These are phyloP conservation scores for Solanum rostratum DNA, from an alignment of 257 asterid species.

Conservation along the genomic window DNA sequence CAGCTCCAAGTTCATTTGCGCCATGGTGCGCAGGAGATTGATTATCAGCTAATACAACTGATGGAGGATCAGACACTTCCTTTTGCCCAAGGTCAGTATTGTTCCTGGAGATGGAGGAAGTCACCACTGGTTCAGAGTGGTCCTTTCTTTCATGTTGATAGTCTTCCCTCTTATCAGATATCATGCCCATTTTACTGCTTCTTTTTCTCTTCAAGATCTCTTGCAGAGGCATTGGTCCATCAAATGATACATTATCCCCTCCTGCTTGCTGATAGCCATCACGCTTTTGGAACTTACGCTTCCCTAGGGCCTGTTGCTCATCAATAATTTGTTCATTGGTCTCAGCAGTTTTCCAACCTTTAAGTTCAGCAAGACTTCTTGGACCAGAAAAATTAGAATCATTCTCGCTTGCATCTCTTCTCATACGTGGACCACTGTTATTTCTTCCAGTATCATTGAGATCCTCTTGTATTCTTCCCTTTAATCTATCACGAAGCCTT, in stretches of 20 bases:
- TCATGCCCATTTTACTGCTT: conserved; percentile 23
- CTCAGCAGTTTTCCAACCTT: conserved; percentile 35
- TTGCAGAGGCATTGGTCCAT: conserved; percentile 84
- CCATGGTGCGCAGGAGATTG: conserved; percentile 1
- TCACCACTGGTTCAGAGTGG: neutral
- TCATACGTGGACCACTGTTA: conserved; percentile 22
- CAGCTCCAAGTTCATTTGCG: conserved; percentile 26
- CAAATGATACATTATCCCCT: conserved; percentile 38
- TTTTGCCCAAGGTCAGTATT: conserved; percentile 1
- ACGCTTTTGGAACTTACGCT: conserved; percentile 40
- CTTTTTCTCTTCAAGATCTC: conserved; percentile 81
- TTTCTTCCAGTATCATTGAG: conserved; percentile 26
- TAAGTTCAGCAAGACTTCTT: conserved; percentile 68
- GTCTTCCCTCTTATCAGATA: conserved; percentile 7
- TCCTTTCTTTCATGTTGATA: conserved; percentile 11
- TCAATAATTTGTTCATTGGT: conserved; percentile 16
- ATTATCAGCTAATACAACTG: conserved; percentile 3
- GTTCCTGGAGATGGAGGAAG: neutral
- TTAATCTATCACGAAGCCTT: conserved; percentile 50
- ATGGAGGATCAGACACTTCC: conserved; percentile 15
- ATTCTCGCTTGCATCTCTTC: conserved; percentile 37
- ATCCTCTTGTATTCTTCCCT: conserved; percentile 48
- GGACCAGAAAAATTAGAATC: conserved; percentile 48
- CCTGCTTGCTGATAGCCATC: conserved; percentile 35
- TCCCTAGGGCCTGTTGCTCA: conserved; percentile 46